A percentile compares a stretch with the other conserved stretches of the same genome.
These are phyloP conservation scores for Coemansia sp. DNA, from an alignment of 192 early-diverging fungal genomes.

Conservation along the genomic window DNA sequence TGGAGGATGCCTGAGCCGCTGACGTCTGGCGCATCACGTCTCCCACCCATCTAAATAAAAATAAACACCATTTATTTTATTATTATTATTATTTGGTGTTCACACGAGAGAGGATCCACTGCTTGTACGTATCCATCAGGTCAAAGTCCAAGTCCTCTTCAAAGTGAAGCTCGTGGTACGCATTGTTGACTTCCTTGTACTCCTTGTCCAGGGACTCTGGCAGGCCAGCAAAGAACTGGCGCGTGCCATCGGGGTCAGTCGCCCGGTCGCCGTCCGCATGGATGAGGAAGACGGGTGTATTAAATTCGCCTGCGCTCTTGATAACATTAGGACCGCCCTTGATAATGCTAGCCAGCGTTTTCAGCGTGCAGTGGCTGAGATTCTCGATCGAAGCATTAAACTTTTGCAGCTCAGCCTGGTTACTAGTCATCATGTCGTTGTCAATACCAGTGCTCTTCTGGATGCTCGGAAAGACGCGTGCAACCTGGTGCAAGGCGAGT, in stretches of 20 bases:
- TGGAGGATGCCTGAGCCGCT: constrained; percentile 87
- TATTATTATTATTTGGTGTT: neutral
- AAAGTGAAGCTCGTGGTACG: constrained; percentile 54
- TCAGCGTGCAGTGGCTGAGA: constrained; percentile 32
- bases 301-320: constrained; percentile 17
- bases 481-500: constrained; percentile 24
- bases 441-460: constrained; percentile 35
- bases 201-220: constrained; percentile 51
- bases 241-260: constrained; percentile 35
- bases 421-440: constrained; percentile 44
- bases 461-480: constrained; percentile 30
- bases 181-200: constrained; percentile 28
- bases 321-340: constrained; percentile 22
- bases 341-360: constrained; percentile 35
- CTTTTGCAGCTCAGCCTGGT: constrained; percentile 29
- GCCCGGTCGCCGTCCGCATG: constrained; percentile 49
- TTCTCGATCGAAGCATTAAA: constrained; percentile 29
- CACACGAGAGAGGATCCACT: constrained; percentile 43
- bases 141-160: constrained; percentile 39
- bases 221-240: constrained; percentile 26
- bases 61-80: neutral
- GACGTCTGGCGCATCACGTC: constrained; percentile 63
- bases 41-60: constrained; percentile 60
- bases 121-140: constrained; percentile 28
- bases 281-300: constrained; percentile 41